These are phyloP conservation scores for Phaeoacremonium minimum DNA, from an alignment of 2,329 filamentous ascomycete genomes.

Conservation along the genomic window DNA sequence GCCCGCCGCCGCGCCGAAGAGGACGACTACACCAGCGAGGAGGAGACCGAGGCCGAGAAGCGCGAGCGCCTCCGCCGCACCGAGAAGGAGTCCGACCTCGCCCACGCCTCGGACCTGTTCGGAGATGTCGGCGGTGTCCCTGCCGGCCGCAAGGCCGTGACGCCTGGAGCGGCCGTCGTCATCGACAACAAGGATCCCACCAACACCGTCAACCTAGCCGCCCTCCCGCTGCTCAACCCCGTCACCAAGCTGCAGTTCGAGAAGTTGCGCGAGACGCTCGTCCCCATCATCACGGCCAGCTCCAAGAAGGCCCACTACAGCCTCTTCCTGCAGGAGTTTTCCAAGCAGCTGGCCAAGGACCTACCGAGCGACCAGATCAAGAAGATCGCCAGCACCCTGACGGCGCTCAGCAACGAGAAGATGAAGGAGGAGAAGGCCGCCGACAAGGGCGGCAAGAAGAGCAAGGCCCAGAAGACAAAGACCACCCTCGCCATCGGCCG, in stretches of 20 bases:
- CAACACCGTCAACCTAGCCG: constrained; percentile 74
- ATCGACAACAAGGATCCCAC: constrained; percentile 69
- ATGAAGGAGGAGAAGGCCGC: constrained; percentile 96
- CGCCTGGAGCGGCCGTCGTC: constrained; percentile 61
- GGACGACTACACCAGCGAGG: constrained; percentile 55
- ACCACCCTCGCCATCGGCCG: constrained; percentile 68
- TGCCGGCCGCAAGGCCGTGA: constrained; percentile 62
- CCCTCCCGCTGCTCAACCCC: constrained; percentile 83
- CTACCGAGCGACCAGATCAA: constrained; percentile 92
- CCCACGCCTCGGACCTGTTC: constrained; percentile 88
- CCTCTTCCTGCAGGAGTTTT: constrained; percentile 86
- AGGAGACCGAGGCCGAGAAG: constrained; percentile 68
- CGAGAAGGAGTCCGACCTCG: constrained; percentile 85
- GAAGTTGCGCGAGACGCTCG: constrained; percentile 71
- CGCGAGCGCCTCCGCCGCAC: constrained; percentile 71
- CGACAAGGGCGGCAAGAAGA: constrained; percentile 94
- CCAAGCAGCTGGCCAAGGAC: constrained; percentile 82
- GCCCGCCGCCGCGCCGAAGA: constrained; percentile 45
- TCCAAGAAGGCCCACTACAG: constrained; percentile 86
- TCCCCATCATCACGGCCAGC: constrained; percentile 70
- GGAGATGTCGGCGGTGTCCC: constrained; percentile 67
- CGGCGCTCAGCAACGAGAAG: constrained; percentile 94
- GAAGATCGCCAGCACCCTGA: constrained; percentile 84
- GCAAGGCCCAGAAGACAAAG: constrained; percentile 95
- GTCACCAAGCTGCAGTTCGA: constrained; percentile 83